Conservation (phyloP, 345 rosid species). For the Rubroshorea leprosula region DNA sequence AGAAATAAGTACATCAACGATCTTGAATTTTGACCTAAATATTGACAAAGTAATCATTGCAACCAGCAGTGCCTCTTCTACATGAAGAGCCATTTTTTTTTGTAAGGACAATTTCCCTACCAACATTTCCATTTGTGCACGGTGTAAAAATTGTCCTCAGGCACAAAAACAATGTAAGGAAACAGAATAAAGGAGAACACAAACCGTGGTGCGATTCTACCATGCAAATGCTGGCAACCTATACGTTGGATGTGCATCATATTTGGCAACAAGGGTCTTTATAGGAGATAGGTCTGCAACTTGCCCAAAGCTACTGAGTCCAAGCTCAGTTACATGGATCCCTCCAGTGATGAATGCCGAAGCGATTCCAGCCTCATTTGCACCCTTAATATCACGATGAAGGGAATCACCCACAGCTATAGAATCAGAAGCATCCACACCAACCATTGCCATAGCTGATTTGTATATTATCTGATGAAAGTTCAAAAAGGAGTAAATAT, state of each 20-base stretch:
- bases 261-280: slow-evolving; percentile 49
- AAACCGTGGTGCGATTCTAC: slow-evolving; percentile 8
- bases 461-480: slow-evolving; percentile 66
- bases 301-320: slow-evolving; percentile 56
- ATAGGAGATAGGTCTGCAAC: slow-evolving; percentile 52
- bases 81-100: no score
- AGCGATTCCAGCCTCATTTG: slow-evolving; percentile 73
- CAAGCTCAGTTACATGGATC: slow-evolving; percentile 75
- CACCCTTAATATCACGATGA: slow-evolving; percentile 83
- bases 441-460: slow-evolving; percentile 67
- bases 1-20: no score
- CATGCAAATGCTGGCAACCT: slow-evolving; percentile 10
- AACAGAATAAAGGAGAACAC: no score
- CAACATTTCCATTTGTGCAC: no score
- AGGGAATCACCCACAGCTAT: slow-evolving; percentile 89
- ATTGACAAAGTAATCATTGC: no score
- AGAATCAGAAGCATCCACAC: slow-evolving; percentile 47
- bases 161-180: no score
- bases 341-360: slow-evolving; percentile 70
- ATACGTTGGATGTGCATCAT: slow-evolving; percentile 53
- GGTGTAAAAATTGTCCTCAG: no score
- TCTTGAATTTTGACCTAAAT: no score
- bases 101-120: no score
- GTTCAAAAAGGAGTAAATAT: slow-evolving; percentile 3
- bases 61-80: no score